Conservation (phyloP, 345 rosid species). For the Acer saccharum region DNA sequence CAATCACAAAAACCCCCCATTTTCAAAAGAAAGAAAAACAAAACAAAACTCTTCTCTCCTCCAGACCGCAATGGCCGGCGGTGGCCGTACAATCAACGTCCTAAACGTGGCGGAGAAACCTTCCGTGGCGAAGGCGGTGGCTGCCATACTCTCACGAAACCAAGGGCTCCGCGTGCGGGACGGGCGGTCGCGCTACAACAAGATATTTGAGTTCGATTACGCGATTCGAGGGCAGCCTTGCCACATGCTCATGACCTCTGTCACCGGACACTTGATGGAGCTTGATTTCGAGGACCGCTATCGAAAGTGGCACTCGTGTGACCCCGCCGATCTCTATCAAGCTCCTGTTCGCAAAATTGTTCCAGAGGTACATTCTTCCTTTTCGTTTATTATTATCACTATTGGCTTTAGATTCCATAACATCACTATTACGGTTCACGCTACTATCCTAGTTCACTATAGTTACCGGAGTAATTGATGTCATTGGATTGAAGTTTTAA, state of each 20-base stretch:
- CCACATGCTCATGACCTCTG: constrained; percentile 93
- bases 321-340: constrained; percentile 79
- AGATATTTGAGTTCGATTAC: constrained; percentile 89
- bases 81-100: constrained; percentile 58
- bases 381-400: neutral
- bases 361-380: constrained; percentile 59
- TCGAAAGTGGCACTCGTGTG: constrained; percentile 97
- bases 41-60: neutral
- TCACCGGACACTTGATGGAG: constrained; percentile 95
- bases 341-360: constrained; percentile 82
- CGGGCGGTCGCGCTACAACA: constrained; percentile 93
- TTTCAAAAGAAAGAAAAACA: constrained; percentile 8
- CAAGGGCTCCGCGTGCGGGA: constrained; percentile 69
- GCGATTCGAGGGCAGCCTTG: constrained; percentile 75
- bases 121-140: constrained; percentile 95
- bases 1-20: neutral
- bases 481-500: too few relatives aligned
- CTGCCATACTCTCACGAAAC: constrained; percentile 68
- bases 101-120: constrained; percentile 99
- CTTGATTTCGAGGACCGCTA: constrained; percentile 87
- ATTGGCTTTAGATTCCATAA: neutral
- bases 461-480: too few relatives aligned
- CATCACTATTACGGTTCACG: too few relatives aligned
- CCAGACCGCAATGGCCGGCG: constrained; percentile 45
- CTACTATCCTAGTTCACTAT: too few relatives aligned